These are phyloP conservation scores for Pinus tabuliformis DNA, from an alignment of 75 land plant genomes.

Conservation along the genomic window DNA sequence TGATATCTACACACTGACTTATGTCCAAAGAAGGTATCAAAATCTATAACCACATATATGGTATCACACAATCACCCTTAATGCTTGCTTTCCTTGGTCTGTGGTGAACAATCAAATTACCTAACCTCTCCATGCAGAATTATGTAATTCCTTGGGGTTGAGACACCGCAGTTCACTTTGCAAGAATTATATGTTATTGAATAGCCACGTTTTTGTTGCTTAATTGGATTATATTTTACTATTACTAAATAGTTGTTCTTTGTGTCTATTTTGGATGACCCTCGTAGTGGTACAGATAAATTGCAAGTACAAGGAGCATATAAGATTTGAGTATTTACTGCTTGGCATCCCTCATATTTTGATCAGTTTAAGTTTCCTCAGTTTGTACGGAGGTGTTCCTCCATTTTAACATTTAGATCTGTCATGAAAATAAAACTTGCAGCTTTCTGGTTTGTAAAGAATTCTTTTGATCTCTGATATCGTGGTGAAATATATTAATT, in stretches of 20 bases:
- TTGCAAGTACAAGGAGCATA: slow-evolving; percentile 1
- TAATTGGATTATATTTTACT: not conserved
- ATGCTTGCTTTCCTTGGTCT: not conserved
- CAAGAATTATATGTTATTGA: not conserved
- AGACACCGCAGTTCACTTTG: not conserved
- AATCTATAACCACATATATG: not conserved
- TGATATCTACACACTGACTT: too few species aligned
- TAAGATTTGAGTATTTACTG: not conserved
- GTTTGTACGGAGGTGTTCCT: not conserved
- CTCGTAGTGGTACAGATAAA: not conserved
- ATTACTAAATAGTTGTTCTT: too few species aligned
- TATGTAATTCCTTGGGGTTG: not conserved
- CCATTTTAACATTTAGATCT: not conserved
- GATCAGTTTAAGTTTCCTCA: not conserved
- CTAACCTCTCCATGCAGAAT: not conserved
- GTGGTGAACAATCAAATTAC: not conserved
- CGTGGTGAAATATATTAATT: not conserved
- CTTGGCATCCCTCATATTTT: not conserved
- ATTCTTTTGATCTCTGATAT: not conserved
- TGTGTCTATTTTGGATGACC: not conserved
- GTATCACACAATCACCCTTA: not conserved
- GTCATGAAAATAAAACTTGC: not conserved
- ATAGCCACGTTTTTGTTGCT: not conserved
- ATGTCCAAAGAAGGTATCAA: too few species aligned
- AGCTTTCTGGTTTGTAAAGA: not conserved